A percentile compares a stretch with the other conserved stretches of the same genome.
Evolutionary conservation across 768 basidiomycete genomes (phyloP).

Genomic region (Trametes maxima): DNA sequence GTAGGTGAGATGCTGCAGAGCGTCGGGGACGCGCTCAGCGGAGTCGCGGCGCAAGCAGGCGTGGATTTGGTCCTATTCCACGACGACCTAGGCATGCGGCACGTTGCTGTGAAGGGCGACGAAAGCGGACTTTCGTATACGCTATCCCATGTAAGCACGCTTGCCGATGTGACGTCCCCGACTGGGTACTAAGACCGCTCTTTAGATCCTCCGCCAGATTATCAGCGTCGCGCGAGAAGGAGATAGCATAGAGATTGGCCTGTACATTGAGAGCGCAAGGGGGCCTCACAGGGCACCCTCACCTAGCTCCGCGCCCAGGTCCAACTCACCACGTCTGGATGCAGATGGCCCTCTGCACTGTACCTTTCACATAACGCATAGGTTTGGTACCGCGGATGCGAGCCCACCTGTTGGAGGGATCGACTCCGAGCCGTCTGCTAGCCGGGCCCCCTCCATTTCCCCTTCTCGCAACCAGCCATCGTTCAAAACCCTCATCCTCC

Average conservation of each 20-base stretch:
- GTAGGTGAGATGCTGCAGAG: slow-evolving; percentile 89
- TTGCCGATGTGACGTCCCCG: neutral
- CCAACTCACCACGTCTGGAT: slow-evolving; percentile 25
- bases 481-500: slow-evolving; percentile 57
- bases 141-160: slow-evolving; percentile 75
- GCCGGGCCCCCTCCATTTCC: slow-evolving; percentile 8
- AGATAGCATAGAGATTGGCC: slow-evolving; percentile 86
- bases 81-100: slow-evolving; percentile 85
- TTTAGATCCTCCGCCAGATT: slow-evolving; percentile 83
- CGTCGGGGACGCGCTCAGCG: slow-evolving; percentile 86
- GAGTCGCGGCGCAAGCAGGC: slow-evolving; percentile 77
- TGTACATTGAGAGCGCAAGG: slow-evolving; percentile 51
- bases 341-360: slow-evolving; percentile 50
- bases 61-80: slow-evolving; percentile 92
- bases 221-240: slow-evolving; percentile 66
- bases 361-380: slow-evolving; percentile 59
- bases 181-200: slow-evolving; percentile 21
- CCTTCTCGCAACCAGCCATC: slow-evolving; percentile 40
- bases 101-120: slow-evolving; percentile 82
- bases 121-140: slow-evolving; percentile 83
- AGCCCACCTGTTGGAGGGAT: neutral
- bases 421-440: neutral
- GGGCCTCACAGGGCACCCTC: slow-evolving; percentile 6
- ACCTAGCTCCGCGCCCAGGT: slow-evolving; percentile 4
- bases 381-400: slow-evolving; percentile 33